Percentiles rank a stretch among this genome's conserved stretches.
These are phyloP conservation scores for Trichomonas gallinae DNA, from an alignment of 208 protist species.

Conservation along the genomic window DNA sequence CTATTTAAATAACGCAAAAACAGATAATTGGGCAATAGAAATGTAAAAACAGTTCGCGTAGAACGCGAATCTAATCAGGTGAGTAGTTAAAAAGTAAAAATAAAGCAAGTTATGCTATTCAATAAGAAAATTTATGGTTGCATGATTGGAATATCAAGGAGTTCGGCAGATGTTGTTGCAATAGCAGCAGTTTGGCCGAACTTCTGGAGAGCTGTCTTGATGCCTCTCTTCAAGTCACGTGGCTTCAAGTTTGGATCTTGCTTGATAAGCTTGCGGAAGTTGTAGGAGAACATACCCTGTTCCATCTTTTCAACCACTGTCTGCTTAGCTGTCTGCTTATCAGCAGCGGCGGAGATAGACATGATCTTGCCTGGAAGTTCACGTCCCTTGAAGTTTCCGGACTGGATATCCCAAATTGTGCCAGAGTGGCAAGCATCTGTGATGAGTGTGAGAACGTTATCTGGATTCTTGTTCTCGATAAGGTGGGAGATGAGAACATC, in stretches of 20 bases:
- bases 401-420: neutral
- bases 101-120: neutral
- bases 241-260: neutral
- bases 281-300: neutral
- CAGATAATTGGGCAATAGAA: too few relatives aligned
- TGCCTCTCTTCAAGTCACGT: neutral
- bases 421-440: neutral
- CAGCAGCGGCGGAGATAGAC: neutral
- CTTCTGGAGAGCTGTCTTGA: neutral
- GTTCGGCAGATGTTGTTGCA: neutral
- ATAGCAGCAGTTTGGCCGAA: neutral
- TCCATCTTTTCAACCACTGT: neutral
- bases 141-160: neutral
- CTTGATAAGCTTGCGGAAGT: neutral
- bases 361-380: neutral
- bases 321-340: neutral
- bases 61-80: too few relatives aligned
- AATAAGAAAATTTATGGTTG: neutral
- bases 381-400: neutral
- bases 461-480: neutral
- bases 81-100: too few relatives aligned
- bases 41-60: too few relatives aligned
- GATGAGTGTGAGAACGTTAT: neutral
- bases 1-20: too few relatives aligned
- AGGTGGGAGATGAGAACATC: neutral